Evolutionary conservation across 2,329 filamentous ascomycete species (phyloP), one percentile per base, ranked within the genome.

Genomic region (Colletotrichum cuscutae): DNA sequence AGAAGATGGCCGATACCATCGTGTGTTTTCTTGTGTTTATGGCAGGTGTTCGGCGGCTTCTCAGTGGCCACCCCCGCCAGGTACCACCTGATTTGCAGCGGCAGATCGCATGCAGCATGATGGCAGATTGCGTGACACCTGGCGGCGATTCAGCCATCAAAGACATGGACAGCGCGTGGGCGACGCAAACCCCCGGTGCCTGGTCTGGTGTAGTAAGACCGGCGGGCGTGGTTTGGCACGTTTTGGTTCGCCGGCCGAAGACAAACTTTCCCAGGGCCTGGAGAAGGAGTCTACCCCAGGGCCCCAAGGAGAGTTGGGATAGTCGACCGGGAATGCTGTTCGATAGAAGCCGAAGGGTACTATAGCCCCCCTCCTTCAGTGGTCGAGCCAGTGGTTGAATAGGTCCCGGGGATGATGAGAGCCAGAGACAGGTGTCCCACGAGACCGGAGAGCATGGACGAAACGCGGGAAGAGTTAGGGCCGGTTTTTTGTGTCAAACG

Each of bases 401-500:
- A 19, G 37, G 37, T 19, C 15, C 37, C 6, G 37, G 13, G 15
- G 37, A 19, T 42, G 19, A 19, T 42, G 5, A 15, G 5, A n/a
- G n/a, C 19, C 22, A 53, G 37, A 60, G 53, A 56, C 26, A n/a
- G 61, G 65, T 35, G 24, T 28, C 58, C 59, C 54, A 57, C 53
- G 54, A 28, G 46, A 15, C 11, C 13, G 61, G 5, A 35, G 53
- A 64, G 61, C 64, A 60, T 70, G 66, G 70, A 72, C 70, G 70
- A 72, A 72, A 72, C 70, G 66, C 70, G 70, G 70, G 56, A 72
- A 65, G 35, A 28, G 66, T 8, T 42, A 61, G 70, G 70, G 70
- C 66, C 70, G 66, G 60, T 62, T 42, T 24, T 57, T 63, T 54
- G 52, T 71, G 63, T 37, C n/a, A 35, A 65, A 32, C 22, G 52